Evolutionary conservation across 2,329 filamentous ascomycete species (phyloP).

Genomic region (Fusarium duplospermum): DNA sequence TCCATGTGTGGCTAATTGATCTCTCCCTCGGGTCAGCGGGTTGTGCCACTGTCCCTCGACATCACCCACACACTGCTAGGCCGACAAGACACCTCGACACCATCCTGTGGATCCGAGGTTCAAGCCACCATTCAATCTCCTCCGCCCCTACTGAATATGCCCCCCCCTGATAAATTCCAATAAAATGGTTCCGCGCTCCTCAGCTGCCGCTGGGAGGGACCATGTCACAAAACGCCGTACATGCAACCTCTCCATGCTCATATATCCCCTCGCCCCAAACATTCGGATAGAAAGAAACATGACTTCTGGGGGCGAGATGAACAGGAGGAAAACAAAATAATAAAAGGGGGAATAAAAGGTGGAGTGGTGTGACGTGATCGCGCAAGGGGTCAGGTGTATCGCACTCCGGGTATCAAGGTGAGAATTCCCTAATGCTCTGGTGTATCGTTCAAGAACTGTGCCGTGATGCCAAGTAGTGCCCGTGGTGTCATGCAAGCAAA

Average conservation of each 20-base stretch:
- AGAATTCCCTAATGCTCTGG: conserved; percentile 51
- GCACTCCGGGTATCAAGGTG: conserved; percentile 57
- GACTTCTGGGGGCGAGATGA: conserved; percentile 29
- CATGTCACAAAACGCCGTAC: conserved; percentile 47
- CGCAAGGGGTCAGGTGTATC: conserved; percentile 47
- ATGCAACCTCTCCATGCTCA: conserved; percentile 37
- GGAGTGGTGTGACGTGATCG: conserved; percentile 54
- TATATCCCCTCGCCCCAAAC: conserved; percentile 30
- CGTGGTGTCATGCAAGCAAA: conserved; percentile 35
- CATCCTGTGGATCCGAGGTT: conserved; percentile 14
- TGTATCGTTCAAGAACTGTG: conserved; percentile 50
- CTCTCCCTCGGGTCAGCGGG: conserved; percentile 24
- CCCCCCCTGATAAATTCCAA: conserved; percentile 22
- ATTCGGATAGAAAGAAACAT: conserved; percentile 25
- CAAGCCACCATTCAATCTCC: neutral
- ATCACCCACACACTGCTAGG: neutral
- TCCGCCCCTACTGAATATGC: neutral
- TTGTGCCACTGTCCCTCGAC: conserved; percentile 28
- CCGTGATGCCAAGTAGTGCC: conserved; percentile 46
- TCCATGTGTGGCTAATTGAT: conserved; percentile 13
- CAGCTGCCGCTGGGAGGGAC: conserved; percentile 16
- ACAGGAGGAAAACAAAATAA: conserved; percentile 19
- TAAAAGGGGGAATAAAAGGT: conserved; percentile 39
- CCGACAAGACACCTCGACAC: neutral
- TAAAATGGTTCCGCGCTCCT: conserved; percentile 18